Evolutionary conservation across 768 basidiomycete genomes (phyloP), one percentile per base, ranked within the genome.

Genomic region (Rhizopogon sp.): DNA sequence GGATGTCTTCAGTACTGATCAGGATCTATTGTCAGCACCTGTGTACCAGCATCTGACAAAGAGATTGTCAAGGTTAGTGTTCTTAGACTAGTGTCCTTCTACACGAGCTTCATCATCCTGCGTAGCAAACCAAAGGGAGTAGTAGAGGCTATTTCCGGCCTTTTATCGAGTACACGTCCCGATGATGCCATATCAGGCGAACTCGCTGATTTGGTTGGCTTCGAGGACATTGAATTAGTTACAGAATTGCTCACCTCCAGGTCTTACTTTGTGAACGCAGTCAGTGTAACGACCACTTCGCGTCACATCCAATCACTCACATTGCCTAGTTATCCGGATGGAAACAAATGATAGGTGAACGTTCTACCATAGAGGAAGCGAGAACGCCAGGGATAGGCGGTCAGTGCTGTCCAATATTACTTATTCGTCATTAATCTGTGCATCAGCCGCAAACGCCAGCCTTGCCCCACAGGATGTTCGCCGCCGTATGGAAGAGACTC

Each of bases 221-320:
- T 86, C 66, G 90, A 96, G 49, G 80, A 87, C 16, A 82, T 98
- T 46, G 90, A 91, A 28, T 72, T 93, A 35, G 83, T 88, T 7
- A 80, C 80, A 71, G 80, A 88, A 41, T 78, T 97, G 28, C 68
- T 97, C 2, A 65, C 74, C 16, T 76, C 83, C 31, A 83, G 94
- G 20, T 57, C 60, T 6, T 64, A 68, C 1, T 64, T 87, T 33
- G 74, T 70, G 29, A 60, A 74, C 60, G 74, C 84, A 67, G 88
- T 88, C 59, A 60, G 74, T 39, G 7, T 43, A 22, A 1, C 31
- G 9, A 17, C 50, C 37, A 35, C 35, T 25, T 14, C 39, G 33
- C 22, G 37, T 16, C 47, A 16, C 20, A 37, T 49, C 3, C 10
- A 16, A 37, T 35, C 20, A 25, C 35, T 49, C 14, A 37, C 35